Percentiles rank a stretch among this genome's conserved stretches.
These are phyloP conservation scores for Dothiorella sarmentorum DNA, from an alignment of 2,329 filamentous ascomycete species.

Conservation along the genomic window DNA sequence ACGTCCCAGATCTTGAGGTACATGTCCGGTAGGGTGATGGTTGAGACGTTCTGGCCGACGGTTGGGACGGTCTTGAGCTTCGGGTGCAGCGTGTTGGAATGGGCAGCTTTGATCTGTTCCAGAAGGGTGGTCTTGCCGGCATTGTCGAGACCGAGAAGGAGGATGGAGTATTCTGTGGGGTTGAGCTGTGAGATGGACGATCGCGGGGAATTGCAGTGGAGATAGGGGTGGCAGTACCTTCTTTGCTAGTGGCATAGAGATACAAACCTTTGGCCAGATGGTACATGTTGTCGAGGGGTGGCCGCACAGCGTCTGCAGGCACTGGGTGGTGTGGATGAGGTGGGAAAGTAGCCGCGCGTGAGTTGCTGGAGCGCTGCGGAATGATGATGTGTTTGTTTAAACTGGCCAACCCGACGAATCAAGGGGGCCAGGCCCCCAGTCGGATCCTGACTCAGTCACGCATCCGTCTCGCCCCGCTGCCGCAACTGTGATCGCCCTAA, in stretches of 20 bases:
- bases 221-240: slow-evolving; percentile 52
- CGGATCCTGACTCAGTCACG: slow-evolving; percentile 1
- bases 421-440: background rate
- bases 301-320: background rate
- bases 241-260: slow-evolving; percentile 92
- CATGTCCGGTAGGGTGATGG: slow-evolving; percentile 86
- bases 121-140: slow-evolving; percentile 98
- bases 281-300: slow-evolving; percentile 63
- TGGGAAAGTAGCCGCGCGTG: background rate
- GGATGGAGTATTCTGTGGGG: slow-evolving; percentile 82
- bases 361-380: slow-evolving; percentile 3
- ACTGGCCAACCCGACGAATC: background rate
- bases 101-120: slow-evolving; percentile 90
- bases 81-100: slow-evolving; percentile 65
- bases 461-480: slow-evolving; percentile 4
- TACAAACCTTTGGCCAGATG: slow-evolving; percentile 94
- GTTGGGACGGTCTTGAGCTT: slow-evolving; percentile 85
- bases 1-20: slow-evolving; percentile 99
- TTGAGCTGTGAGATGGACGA: background rate
- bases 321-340: background rate
- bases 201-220: slow-evolving; percentile 7
- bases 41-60: slow-evolving; percentile 94
- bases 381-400: slow-evolving; percentile 10
- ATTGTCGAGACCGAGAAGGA: slow-evolving; percentile 95
- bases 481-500: background rate